Percentiles rank a stretch among this genome's conserved stretches.
Evolutionary conservation across 305 asterid species (phyloP).

Genomic region (Fraxinus velutina): DNA sequence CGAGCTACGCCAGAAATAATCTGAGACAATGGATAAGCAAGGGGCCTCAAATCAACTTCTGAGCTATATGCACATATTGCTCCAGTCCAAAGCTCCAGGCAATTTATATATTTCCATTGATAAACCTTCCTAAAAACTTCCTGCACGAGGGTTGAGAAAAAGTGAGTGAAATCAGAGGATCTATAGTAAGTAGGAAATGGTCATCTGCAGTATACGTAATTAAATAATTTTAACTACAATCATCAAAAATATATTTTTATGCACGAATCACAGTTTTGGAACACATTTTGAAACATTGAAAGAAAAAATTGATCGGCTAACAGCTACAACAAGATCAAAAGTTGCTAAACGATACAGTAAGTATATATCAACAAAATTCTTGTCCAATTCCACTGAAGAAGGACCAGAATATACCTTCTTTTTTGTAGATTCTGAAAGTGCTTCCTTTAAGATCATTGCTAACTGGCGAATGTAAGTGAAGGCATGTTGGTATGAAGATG

Average conservation of each 20-base stretch:
- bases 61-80: conserved; percentile 71
- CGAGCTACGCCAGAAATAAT: conserved; percentile 86
- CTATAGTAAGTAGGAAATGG: not conserved
- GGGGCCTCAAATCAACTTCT: conserved; percentile 70
- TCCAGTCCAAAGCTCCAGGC: conserved; percentile 96
- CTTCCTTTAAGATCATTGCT: conserved; percentile 72
- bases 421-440: conserved; percentile 43
- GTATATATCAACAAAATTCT: not conserved
- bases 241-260: not conserved
- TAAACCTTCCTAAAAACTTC: conserved; percentile 80
- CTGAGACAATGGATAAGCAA: conserved; percentile 87
- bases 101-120: conserved; percentile 86
- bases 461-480: conserved; percentile 84
- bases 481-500: conserved; percentile 81
- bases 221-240: not conserved
- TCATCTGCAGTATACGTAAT: not conserved
- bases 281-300: not conserved
- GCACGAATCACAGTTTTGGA: not conserved
- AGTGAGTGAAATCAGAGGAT: not conserved
- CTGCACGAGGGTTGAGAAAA: conserved; percentile 33
- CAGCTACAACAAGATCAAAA: not conserved
- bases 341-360: not conserved
- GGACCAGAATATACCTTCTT: conserved; percentile 39
- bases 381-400: not conserved
- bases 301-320: not conserved